phyloP scores from a whole-genome alignment of 164 flowering plant species.

The Tetrastigma voinierianum region DNA sequence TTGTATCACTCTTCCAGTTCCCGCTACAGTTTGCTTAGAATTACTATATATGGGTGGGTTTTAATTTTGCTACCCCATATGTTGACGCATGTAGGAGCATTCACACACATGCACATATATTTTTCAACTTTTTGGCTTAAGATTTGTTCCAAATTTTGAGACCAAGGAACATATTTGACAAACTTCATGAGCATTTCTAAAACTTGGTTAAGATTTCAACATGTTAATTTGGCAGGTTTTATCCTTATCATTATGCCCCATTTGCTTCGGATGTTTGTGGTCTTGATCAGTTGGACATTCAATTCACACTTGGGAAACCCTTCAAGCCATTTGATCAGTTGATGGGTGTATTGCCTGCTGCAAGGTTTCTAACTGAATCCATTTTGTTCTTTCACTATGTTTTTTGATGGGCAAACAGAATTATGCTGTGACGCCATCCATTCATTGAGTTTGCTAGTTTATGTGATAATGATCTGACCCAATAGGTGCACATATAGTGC shows the following conservation, averaged over 20 bases:
- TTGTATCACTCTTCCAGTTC: neutral
- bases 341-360: slow-evolving; percentile 63
- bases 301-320: slow-evolving; percentile 50
- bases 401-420: neutral
- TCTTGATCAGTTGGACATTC: slow-evolving; percentile 35
- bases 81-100: no score
- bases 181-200: neutral
- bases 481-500: slow-evolving; percentile 35
- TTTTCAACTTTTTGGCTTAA: no score
- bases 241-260: slow-evolving; percentile 74
- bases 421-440: no score
- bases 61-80: no score
- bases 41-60: no score
- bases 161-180: no score
- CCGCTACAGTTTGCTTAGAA: neutral
- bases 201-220: neutral
- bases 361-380: slow-evolving; percentile 37
- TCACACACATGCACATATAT: no score
- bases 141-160: no score
- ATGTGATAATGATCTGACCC: neutral
- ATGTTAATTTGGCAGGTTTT: slow-evolving; percentile 43
- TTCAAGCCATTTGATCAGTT: slow-evolving; percentile 67
- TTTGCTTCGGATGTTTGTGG: slow-evolving; percentile 62
- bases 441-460: no score
- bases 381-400: neutral